Conservation (phyloP, 331 rosid species). For the Quercus tomentella region DNA sequence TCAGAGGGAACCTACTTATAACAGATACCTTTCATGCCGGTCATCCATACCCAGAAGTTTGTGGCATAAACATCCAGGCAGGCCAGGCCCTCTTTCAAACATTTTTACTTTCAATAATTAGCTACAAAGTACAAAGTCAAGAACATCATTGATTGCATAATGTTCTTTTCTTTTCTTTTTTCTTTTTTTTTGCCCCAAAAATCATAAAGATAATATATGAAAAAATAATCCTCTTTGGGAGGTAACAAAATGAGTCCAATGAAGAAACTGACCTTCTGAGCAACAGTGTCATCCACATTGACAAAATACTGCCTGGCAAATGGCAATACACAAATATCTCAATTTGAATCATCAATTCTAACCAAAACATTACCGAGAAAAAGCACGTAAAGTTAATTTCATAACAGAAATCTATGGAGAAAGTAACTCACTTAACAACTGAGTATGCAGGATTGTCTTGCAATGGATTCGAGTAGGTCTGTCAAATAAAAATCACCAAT, state of each 20-base stretch:
- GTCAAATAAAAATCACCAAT: slow-evolving; percentile 19
- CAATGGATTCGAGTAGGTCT: slow-evolving; percentile 66
- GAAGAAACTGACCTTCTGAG: slow-evolving; percentile 52
- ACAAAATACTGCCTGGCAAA: slow-evolving; percentile 90
- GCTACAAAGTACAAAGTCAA: not conserved
- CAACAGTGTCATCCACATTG: slow-evolving; percentile 70
- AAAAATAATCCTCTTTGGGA: too few relatives aligned
- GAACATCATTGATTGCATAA: not conserved
- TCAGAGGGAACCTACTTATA: slow-evolving; percentile 7
- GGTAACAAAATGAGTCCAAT: not conserved
- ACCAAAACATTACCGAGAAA: not conserved
- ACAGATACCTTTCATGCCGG: not conserved
- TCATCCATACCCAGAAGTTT: not conserved
- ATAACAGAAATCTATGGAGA: not conserved
- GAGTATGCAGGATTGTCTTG: slow-evolving; percentile 93
- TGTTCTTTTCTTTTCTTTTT: too few relatives aligned
- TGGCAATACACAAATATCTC: not conserved
- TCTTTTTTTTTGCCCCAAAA: not conserved
- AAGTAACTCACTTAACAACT: slow-evolving; percentile 67
- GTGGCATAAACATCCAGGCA: slow-evolving; percentile 4
- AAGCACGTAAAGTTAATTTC: not conserved
- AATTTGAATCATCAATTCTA: not conserved
- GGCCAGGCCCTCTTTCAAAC: slow-evolving; percentile 7
- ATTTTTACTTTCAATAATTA: slow-evolving; percentile 1
- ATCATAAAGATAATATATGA: not conserved